Evolutionary conservation across 108 stramenopile species (phyloP).

Genomic region (Nitzschia inconspicua): DNA sequence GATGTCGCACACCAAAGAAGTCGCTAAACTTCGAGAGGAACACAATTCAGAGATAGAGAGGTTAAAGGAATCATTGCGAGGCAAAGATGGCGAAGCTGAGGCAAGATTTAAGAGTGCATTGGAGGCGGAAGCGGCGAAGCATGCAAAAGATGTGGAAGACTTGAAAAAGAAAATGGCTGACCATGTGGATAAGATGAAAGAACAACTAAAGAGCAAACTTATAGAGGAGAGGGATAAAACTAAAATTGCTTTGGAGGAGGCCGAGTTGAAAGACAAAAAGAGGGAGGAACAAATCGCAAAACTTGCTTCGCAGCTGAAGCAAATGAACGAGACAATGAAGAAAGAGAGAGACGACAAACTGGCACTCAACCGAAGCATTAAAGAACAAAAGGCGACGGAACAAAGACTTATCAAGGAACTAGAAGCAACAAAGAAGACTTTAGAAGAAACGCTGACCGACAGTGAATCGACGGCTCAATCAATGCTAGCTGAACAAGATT

Average conservation of each 20-base stretch:
- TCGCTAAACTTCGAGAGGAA: conserved; percentile 16
- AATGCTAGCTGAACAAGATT: conserved; percentile 55
- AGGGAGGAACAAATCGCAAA: conserved; percentile 41
- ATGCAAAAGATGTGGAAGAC: conserved; percentile 47
- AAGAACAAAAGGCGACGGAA: conserved; percentile 36
- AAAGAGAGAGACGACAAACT: conserved; percentile 53
- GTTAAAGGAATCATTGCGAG: conserved; percentile 20
- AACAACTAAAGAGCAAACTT: conserved; percentile 55
- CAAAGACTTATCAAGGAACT: conserved; percentile 45
- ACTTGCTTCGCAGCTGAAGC: conserved; percentile 33
- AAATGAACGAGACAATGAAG: conserved; percentile 19
- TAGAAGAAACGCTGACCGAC: conserved; percentile 33
- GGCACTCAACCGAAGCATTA: conserved; percentile 31
- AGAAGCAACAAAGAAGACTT: conserved; percentile 37
- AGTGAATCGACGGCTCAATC: conserved; percentile 40
- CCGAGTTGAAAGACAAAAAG: conserved; percentile 22
- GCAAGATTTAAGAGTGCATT: conserved; percentile 21
- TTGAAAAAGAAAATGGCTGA: conserved; percentile 67
- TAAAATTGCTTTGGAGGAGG: conserved; percentile 10
- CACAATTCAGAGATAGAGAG: conserved; percentile 28
- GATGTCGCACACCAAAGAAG: conserved; percentile 1
- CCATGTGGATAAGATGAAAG: conserved; percentile 70
- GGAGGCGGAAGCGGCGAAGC: conserved; percentile 19
- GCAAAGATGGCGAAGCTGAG: conserved; percentile 27
- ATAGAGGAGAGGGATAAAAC: conserved; percentile 18